Conservation (phyloP, 78 protist genomes). For the Dictyostelium brefeldianum region DNA sequence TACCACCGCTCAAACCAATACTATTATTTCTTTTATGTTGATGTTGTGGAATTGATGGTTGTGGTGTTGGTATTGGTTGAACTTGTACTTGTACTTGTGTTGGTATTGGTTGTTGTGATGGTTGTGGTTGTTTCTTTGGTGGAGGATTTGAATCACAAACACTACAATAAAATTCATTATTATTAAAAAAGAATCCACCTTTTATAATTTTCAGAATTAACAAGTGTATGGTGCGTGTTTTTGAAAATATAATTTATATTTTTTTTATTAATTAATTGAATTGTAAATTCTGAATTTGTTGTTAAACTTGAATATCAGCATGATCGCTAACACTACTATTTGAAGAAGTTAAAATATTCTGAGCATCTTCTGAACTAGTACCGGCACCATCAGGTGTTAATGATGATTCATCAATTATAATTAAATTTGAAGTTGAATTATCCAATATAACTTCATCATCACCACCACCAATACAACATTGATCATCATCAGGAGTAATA, state of each 20-base stretch:
- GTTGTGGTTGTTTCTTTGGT: not conserved
- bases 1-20: not conserved
- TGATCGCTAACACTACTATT: too few relatives aligned
- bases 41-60: not conserved
- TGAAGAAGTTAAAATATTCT: not conserved
- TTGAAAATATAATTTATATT: too few relatives aligned
- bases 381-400: not conserved
- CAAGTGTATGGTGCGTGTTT: too few relatives aligned
- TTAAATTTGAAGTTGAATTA: too few relatives aligned
- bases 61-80: not conserved
- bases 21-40: not conserved
- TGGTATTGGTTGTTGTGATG: too few relatives aligned
- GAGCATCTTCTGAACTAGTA: not conserved
- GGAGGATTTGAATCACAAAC: constrained; percentile 29
- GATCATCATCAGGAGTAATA: not conserved
- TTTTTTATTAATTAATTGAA: too few relatives aligned
- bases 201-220: constrained; percentile 12
- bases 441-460: not conserved
- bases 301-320: too few relatives aligned
- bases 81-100: too few relatives aligned
- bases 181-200: constrained; percentile 47
- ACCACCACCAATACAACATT: too few relatives aligned
- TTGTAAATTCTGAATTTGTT: too few relatives aligned
- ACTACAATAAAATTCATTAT: constrained; percentile 26
- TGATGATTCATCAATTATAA: too few relatives aligned